Evolutionary conservation across 495 filamentous ascomycete genomes (phyloP).

Genomic region (Podospora pseudopauciseta): DNA sequence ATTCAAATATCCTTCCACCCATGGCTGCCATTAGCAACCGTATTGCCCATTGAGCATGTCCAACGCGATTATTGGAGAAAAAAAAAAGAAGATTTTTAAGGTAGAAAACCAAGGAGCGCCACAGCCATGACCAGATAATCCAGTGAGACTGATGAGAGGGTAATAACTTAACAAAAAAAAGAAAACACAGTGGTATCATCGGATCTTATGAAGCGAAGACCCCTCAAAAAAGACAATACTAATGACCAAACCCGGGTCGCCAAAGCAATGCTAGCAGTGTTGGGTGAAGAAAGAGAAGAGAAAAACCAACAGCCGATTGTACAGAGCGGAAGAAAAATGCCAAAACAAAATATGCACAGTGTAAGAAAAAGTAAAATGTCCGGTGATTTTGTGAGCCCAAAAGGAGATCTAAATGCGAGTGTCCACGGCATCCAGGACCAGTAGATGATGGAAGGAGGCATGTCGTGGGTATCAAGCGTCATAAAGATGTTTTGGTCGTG

Average conservation of each 20-base stretch:
- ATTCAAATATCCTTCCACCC: background rate
- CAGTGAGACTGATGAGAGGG: background rate
- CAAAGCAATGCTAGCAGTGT: slow-evolving; percentile 23
- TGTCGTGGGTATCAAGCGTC: background rate
- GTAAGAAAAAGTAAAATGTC: slow-evolving; percentile 3
- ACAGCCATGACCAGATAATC: background rate
- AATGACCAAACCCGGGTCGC: slow-evolving; percentile 24
- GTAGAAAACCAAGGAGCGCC: background rate
- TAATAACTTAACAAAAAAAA: background rate
- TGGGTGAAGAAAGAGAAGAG: slow-evolving; percentile 7
- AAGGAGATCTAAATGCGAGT: background rate
- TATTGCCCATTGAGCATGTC: background rate
- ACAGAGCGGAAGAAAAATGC: slow-evolving; percentile 16
- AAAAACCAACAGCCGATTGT: background rate
- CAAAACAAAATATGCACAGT: slow-evolving; percentile 6
- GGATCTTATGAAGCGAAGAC: background rate
- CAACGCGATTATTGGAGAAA: background rate
- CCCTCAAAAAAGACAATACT: slow-evolving; percentile 11
- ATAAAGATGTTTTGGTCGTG: background rate
- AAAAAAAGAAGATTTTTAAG: background rate
- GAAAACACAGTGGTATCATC: background rate
- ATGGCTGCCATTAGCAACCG: background rate
- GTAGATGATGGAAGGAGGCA: background rate
- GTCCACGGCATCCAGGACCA: background rate
- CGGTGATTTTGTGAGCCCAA: background rate